Conservation (phyloP, 129 eudicot genomes). For the Arctium lappa region DNA sequence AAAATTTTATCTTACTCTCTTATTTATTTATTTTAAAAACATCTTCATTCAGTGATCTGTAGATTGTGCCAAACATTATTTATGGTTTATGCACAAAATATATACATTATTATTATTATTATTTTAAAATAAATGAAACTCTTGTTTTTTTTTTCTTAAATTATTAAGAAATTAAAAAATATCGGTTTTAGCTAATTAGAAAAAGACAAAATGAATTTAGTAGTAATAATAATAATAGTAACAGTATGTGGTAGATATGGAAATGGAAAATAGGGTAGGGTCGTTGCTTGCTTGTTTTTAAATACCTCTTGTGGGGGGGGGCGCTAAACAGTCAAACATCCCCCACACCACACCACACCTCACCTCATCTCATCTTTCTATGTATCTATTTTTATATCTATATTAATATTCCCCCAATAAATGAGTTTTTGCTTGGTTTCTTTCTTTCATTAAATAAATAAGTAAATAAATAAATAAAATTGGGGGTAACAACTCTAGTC, state of each 20-base stretch:
- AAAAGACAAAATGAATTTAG: neutral
- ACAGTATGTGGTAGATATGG: neutral
- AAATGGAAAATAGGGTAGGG: conserved; percentile 10
- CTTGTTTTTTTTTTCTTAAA: no score
- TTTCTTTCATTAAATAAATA: neutral
- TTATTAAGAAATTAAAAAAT: no score
- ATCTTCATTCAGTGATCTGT: no score
- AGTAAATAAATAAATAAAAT: no score
- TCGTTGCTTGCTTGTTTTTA: conserved; percentile 25
- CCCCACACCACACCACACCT: conserved; percentile 14
- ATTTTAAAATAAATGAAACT: no score
- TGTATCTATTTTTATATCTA: no score
- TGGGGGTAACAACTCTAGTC: neutral
- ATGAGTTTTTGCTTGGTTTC: neutral
- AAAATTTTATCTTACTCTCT: no score
- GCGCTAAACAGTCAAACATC: conserved; percentile 16
- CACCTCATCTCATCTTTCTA: conserved; percentile 5
- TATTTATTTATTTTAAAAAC: no score
- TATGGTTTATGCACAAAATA: no score
- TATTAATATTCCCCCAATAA: neutral
- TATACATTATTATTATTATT: no score
- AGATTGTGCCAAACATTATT: no score
- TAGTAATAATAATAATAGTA: no score
- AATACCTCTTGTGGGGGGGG: conserved; percentile 23
- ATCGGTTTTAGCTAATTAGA: neutral